Conservation (phyloP, 768 basidiomycete species). For the Myochromella boudieri region DNA sequence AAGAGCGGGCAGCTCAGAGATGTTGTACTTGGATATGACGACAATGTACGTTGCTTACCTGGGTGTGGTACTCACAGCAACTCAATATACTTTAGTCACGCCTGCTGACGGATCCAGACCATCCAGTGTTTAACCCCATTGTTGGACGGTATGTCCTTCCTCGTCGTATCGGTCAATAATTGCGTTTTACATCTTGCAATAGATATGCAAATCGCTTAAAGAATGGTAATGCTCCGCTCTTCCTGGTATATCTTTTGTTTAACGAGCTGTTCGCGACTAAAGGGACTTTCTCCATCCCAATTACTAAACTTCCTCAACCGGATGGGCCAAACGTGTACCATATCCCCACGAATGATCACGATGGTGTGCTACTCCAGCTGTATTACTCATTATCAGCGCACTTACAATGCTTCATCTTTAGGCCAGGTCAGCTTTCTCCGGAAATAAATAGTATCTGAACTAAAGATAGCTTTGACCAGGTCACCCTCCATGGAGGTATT, state of each 20-base stretch:
- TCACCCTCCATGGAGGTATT: slow-evolving; percentile 57
- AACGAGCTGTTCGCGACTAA: neutral
- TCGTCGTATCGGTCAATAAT: neutral
- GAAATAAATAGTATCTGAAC: neutral
- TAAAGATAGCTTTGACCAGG: slow-evolving; percentile 24
- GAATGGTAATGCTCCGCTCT: slow-evolving; percentile 34
- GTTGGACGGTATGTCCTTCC: slow-evolving; percentile 30
- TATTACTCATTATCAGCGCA: neutral
- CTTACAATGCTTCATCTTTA: slow-evolving; percentile 5
- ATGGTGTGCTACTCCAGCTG: slow-evolving; percentile 33
- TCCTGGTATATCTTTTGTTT: neutral
- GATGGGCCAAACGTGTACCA: slow-evolving; percentile 46
- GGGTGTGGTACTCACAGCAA: neutral
- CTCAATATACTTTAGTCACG: slow-evolving; percentile 25
- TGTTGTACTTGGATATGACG: slow-evolving; percentile 59
- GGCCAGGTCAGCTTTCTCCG: slow-evolving; percentile 20
- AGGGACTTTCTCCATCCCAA: slow-evolving; percentile 57
- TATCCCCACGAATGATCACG: slow-evolving; percentile 49
- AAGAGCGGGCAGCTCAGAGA: slow-evolving; percentile 46
- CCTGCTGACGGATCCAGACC: slow-evolving; percentile 42
- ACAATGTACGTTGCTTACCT: slow-evolving; percentile 37
- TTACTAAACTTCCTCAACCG: slow-evolving; percentile 42
- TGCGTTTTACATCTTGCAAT: neutral
- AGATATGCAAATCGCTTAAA: slow-evolving; percentile 56
- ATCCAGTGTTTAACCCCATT: slow-evolving; percentile 45